phyloP scores from a whole-genome alignment of 805 yeast species.

The Wickerhamiella azyma region DNA sequence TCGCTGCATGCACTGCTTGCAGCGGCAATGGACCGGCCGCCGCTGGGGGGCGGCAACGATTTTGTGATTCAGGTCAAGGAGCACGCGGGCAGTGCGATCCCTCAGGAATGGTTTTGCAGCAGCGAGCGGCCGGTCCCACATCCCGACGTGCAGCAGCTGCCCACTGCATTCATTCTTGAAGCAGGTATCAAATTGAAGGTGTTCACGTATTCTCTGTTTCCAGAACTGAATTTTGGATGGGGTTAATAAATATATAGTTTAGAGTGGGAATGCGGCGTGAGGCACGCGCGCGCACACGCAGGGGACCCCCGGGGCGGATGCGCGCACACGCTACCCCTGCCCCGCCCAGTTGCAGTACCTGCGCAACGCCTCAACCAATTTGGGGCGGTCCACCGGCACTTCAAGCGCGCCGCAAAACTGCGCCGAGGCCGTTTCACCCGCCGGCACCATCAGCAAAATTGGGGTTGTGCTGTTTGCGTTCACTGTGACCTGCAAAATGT shows the following conservation, averaged over 20 bases:
- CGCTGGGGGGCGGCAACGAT: not conserved
- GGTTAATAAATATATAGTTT: not conserved
- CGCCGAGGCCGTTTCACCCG: conserved; percentile 20
- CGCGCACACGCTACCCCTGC: no score
- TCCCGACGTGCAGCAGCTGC: not conserved
- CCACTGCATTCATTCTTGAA: not conserved
- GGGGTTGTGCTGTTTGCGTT: conserved; percentile 70
- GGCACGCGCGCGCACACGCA: no score
- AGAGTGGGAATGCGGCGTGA: no score
- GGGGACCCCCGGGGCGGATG: no score
- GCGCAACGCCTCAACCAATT: conserved; percentile 24
- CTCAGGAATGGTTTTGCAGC: not conserved
- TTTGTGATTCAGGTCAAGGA: not conserved
- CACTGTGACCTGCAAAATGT: conserved; percentile 66
- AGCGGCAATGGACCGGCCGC: not conserved
- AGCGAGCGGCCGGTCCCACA: not conserved
- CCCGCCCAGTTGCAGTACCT: conserved; percentile 24
- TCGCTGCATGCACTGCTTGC: not conserved
- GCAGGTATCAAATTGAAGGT: not conserved
- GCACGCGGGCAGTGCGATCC: not conserved
- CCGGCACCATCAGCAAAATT: conserved; percentile 47
- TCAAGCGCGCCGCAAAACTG: conserved; percentile 59
- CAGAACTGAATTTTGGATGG: not conserved
- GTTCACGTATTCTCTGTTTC: no score
- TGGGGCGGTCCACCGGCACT: conserved; percentile 42